phyloP scores from a whole-genome alignment of 2,329 filamentous ascomycete genomes.

The Arthroderma uncinatum region DNA sequence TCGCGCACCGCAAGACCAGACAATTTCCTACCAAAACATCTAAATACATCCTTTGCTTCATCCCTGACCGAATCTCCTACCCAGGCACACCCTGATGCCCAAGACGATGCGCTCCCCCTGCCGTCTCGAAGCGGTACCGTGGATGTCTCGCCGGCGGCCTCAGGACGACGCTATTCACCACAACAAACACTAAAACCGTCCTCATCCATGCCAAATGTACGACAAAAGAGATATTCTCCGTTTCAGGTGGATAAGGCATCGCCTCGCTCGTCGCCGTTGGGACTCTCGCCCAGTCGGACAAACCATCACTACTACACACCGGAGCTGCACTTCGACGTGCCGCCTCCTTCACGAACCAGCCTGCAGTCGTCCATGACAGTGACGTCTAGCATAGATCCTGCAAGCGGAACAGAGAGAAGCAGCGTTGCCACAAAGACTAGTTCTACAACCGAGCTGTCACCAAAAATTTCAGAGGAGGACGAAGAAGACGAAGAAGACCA shows the following conservation, averaged over 20 bases:
- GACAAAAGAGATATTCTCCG: constrained; percentile 18
- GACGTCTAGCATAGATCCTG: constrained; percentile 45
- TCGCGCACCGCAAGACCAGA: constrained; percentile 4
- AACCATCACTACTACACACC: constrained; percentile 17
- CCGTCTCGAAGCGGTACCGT: neutral
- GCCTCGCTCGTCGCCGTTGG: neutral
- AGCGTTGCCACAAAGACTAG: constrained; percentile 71
- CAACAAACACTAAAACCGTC: constrained; percentile 16
- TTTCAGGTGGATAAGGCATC: constrained; percentile 12
- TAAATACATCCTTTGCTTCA: neutral
- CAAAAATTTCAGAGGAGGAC: constrained; percentile 51
- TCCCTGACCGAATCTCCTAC: constrained; percentile 9
- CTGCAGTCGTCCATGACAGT: constrained; percentile 50
- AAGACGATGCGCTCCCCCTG: neutral
- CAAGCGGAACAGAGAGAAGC: constrained; percentile 64
- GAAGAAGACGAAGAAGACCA: constrained; percentile 46
- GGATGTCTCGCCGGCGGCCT: neutral
- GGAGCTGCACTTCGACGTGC: constrained; percentile 22
- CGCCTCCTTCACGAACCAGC: constrained; percentile 41
- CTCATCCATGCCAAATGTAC: constrained; percentile 27
- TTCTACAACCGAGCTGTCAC: constrained; percentile 52
- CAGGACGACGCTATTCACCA: neutral
- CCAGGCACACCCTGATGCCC: neutral
- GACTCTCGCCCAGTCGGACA: neutral
- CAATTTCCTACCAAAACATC: constrained; percentile 1